Conservation (phyloP, 2,329 filamentous ascomycete genomes). For the Aspergillus fumigatiaffinis region DNA sequence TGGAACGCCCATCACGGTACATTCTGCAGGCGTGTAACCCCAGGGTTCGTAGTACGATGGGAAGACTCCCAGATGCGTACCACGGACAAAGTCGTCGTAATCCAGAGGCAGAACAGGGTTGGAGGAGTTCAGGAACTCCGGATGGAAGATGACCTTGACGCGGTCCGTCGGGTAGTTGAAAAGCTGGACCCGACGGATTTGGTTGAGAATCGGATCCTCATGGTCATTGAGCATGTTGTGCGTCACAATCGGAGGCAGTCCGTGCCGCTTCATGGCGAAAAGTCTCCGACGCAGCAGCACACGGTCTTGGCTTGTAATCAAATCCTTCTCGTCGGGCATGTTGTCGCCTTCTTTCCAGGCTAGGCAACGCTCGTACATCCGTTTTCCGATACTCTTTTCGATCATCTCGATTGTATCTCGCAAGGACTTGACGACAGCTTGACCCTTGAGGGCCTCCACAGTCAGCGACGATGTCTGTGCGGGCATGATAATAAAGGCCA, state of each 20-base stretch:
- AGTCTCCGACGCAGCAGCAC: conserved; percentile 85
- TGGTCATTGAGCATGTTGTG: conserved; percentile 97
- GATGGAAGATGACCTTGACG: conserved; percentile 97
- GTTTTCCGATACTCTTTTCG: conserved; percentile 84
- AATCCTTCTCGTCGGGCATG: conserved; percentile 92
- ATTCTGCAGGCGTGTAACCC: conserved; percentile 98
- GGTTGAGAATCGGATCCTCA: conserved; percentile 92
- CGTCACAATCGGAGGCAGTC: conserved; percentile 89
- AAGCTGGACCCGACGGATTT: conserved; percentile 90
- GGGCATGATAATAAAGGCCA: conserved; percentile 98
- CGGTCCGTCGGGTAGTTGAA: conserved; percentile 95
- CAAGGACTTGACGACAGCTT: conserved; percentile 95
- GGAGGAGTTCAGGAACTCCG: conserved; percentile 92
- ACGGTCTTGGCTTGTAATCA: conserved; percentile 87
- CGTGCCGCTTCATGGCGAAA: conserved; percentile 93
- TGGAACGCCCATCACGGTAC: conserved; percentile 97
- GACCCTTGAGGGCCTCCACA: conserved; percentile 91
- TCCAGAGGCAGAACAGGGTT: conserved; percentile 94
- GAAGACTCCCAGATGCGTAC: conserved; percentile 93
- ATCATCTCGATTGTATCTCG: conserved; percentile 91
- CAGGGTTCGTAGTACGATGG: conserved; percentile 98
- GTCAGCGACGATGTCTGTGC: conserved; percentile 93
- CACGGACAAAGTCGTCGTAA: conserved; percentile 97
- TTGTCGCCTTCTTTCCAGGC: conserved; percentile 94
- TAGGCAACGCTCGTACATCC: conserved; percentile 89